phyloP scores from a whole-genome alignment of 768 basidiomycete genomes.

The Naganishia onofrii region DNA sequence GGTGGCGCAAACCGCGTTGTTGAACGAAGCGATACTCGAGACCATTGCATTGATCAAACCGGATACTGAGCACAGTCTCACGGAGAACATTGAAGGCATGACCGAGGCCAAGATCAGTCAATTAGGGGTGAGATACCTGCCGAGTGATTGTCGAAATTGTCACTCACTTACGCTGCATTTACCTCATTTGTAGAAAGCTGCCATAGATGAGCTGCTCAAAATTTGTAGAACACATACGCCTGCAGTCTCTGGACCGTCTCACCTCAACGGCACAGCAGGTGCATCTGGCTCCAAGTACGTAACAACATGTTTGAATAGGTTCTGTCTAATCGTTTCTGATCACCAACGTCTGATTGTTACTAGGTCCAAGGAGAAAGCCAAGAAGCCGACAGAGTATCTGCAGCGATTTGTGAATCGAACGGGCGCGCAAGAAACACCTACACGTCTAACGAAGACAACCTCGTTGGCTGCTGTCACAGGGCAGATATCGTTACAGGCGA shows the following conservation, averaged over 20 bases:
- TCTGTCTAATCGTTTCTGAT: neutral
- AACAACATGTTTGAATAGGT: too few species aligned
- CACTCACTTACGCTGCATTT: neutral
- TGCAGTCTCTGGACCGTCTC: neutral
- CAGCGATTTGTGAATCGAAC: constrained; percentile 1
- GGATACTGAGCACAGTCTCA: constrained; percentile 35
- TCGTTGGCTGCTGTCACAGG: neutral
- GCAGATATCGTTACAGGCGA: neutral
- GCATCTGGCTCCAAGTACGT: neutral
- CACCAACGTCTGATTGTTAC: too few species aligned
- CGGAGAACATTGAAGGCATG: constrained; percentile 38
- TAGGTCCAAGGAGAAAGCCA: neutral
- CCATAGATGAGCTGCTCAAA: constrained; percentile 1
- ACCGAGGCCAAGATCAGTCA: constrained; percentile 39
- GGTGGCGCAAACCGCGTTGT: constrained; percentile 32
- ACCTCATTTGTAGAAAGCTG: neutral
- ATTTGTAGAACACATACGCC: neutral
- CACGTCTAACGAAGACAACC: constrained; percentile 3
- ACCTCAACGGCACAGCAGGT: neutral
- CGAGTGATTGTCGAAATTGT: neutral
- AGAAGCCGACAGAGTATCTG: constrained; percentile 4
- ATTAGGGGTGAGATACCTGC: neutral
- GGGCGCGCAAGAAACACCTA: constrained; percentile 16
- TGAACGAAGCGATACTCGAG: constrained; percentile 41
- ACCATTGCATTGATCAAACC: constrained; percentile 45